phyloP scores from a whole-genome alignment of 2,329 filamentous ascomycete species.

The Penicillium sp. region DNA sequence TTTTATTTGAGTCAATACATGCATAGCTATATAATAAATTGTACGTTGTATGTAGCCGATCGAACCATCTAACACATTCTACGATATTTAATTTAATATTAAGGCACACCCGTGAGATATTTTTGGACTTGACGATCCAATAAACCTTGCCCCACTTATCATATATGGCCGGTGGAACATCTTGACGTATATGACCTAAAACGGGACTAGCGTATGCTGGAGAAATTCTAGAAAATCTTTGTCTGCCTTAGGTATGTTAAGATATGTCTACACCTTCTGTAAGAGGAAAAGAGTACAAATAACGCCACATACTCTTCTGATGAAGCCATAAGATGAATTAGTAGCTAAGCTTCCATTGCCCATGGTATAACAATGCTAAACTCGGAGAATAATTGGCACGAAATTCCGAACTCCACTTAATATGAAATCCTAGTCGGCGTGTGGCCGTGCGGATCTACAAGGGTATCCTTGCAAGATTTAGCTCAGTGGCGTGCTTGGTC shows the following conservation, averaged over 20 bases:
- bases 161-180: not conserved
- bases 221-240: not conserved
- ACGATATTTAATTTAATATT: not conserved
- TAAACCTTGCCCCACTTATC: not conserved
- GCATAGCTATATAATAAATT: not conserved
- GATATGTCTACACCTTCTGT: not conserved
- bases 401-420: not conserved
- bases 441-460: not conserved
- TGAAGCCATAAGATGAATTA: not conserved
- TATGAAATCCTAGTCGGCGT: not conserved
- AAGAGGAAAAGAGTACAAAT: not conserved
- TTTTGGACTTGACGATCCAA: constrained; percentile 3
- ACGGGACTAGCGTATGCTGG: not conserved
- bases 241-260: not conserved
- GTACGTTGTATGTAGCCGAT: not conserved
- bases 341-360: not conserved
- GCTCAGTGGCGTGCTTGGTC: constrained; percentile 11
- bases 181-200: not conserved
- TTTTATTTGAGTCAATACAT: not conserved
- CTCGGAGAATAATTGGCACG: not conserved
- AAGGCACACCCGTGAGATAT: not conserved
- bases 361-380: not conserved
- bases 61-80: not conserved
- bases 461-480: not conserved
- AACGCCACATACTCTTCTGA: not conserved